Evolutionary conservation across 2,329 filamentous ascomycete species (phyloP).

Genomic region (Cryphonectria naterciae): DNA sequence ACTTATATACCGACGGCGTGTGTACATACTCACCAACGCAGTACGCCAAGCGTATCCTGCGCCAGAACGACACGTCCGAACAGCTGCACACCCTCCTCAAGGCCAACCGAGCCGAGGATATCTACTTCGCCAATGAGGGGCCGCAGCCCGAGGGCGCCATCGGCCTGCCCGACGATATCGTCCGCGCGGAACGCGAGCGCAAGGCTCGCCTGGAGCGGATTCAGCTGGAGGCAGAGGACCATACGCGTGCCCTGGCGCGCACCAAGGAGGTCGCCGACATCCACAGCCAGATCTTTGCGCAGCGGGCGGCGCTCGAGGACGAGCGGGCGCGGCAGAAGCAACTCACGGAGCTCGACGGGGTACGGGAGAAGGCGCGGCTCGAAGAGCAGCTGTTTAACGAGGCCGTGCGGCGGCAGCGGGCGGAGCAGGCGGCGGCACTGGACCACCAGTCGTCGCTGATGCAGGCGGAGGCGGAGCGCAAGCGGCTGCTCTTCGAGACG

Average conservation of each 20-base stretch:
- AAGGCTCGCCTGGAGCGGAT: constrained; percentile 51
- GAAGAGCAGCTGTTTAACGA: constrained; percentile 50
- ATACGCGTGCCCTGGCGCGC: constrained; percentile 51
- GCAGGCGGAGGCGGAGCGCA: constrained; percentile 49
- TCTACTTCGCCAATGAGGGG: constrained; percentile 58
- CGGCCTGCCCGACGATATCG: constrained; percentile 56
- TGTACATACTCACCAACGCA: constrained; percentile 68
- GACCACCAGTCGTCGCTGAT: constrained; percentile 53
- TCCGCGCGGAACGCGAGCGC: constrained; percentile 54
- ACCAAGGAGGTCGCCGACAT: constrained; percentile 56
- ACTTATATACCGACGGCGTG: constrained; percentile 55
- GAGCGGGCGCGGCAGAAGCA: constrained; percentile 51
- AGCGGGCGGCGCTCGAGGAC: constrained; percentile 57
- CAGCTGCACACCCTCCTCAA: constrained; percentile 53
- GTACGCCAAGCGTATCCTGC: constrained; percentile 57
- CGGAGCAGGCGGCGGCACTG: constrained; percentile 43
- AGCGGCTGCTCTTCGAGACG: constrained; percentile 49
- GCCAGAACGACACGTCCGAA: constrained; percentile 41
- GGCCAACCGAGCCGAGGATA: constrained; percentile 56
- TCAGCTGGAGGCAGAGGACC: constrained; percentile 53
- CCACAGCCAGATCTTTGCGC: constrained; percentile 54
- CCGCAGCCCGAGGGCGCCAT: constrained; percentile 58
- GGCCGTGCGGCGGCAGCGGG: constrained; percentile 42
- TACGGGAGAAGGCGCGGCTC: constrained; percentile 50
- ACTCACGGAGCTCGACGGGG: constrained; percentile 48